These are phyloP conservation scores for Trypanosoma cruzi DNA, from an alignment of 208 protist genomes.

Conservation along the genomic window DNA sequence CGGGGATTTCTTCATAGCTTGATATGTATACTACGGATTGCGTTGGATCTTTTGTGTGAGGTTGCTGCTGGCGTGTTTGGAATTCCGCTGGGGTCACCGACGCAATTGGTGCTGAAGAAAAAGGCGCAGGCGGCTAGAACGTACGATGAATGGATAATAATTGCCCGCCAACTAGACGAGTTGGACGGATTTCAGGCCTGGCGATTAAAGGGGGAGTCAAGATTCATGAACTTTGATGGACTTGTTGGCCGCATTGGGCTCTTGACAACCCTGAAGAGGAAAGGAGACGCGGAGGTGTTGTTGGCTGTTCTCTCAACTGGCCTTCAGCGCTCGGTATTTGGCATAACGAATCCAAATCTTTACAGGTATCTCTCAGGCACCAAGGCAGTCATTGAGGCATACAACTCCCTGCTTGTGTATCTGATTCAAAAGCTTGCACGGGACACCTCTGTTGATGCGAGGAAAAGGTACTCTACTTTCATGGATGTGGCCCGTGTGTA, in stretches of 20 bases:
- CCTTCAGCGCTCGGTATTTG: conserved; percentile 56
- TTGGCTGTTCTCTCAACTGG: conserved; percentile 39
- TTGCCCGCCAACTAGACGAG: conserved; percentile 51
- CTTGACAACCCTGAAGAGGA: conserved; percentile 43
- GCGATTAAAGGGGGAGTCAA: conserved; percentile 37
- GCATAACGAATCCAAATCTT: conserved; percentile 52
- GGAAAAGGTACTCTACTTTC: conserved; percentile 40
- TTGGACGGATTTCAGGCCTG: conserved; percentile 57
- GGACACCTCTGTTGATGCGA: conserved; percentile 8
- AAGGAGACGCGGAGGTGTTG: conserved; percentile 33
- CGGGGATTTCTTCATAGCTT: conserved; percentile 1
- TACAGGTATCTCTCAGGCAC: conserved; percentile 69
- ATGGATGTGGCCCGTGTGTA: conserved; percentile 44
- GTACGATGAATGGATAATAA: conserved; percentile 52
- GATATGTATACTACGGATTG: conserved; percentile 6
- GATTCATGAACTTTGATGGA: conserved; percentile 49
- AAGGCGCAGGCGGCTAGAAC: conserved; percentile 24
- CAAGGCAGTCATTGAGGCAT: conserved; percentile 74
- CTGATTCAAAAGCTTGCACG: conserved; percentile 26
- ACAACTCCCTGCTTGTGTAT: conserved; percentile 54
- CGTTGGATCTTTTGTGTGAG: conserved; percentile 29
- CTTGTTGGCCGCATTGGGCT: conserved; percentile 43
- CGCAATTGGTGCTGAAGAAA: conserved; percentile 30
- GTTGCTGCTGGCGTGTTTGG: conserved; percentile 46
- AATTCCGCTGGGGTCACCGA: conserved; percentile 39